Evolutionary conservation across 1,139 yeast genomes (phyloP), one percentile per base, ranked within the genome.

Genomic region (Suzukiozyma palmioleophila): DNA sequence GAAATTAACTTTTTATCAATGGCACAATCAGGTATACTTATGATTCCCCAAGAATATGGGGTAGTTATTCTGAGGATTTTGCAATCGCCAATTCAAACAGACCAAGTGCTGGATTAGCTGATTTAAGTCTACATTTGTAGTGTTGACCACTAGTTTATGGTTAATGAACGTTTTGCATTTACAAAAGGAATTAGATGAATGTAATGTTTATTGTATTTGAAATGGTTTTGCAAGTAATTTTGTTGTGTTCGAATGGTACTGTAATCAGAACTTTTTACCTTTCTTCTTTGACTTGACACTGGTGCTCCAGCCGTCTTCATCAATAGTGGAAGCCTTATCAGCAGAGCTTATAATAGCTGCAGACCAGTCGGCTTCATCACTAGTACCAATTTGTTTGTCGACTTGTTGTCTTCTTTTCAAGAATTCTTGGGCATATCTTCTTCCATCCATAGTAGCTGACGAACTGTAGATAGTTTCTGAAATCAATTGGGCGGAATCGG

Each of bases 391-490:
- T 45, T 70, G 73, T 45, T 66, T 76, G 56, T 87, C 96, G 38
- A 86, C 89, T 42, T 68, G 75, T 48, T 72, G 73, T 55, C 94
- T 82, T 57, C 85, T 81, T 64, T 84, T 85, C 59, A 84, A 69
- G 59, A 92, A 92, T 56, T 92, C 98, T 43, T 77, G 79, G 1
- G 97, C 95, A 68, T 90, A 92, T 47, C 96, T 75, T 57, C 96
- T 81, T 16, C 97, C 98, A 58, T 92, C 97, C 87, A 92, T 82
- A 2, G 94, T 84, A 2, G 94, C 78, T 24, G 96, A 86, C 49
- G 92, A 86, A 37, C 94, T 81, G 63, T 89, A 90, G 45, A 92
- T 81, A 11, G 97, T 87, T 58, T 92, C 98, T 3, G 96, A 83
- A 56, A 92, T 89, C 56, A 92, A 86, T 57, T 84, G 95, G 36